Percentiles rank a stretch among this genome's conserved stretches.
Conservation (phyloP, 148 eudicot genomes). For the Agrostemma githago region DNA sequence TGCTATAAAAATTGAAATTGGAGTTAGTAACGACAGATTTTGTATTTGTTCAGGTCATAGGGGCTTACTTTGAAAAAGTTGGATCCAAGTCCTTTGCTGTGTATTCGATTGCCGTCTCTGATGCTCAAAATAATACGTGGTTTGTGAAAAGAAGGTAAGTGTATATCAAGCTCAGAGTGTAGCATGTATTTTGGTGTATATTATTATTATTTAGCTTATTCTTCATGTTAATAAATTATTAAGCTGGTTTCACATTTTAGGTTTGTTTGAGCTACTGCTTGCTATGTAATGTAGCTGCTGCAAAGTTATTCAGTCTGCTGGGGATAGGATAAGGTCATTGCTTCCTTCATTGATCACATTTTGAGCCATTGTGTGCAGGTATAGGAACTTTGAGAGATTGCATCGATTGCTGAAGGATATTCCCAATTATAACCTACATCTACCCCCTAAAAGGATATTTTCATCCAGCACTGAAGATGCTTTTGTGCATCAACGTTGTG, state of each 20-base stretch:
- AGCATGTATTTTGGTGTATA: constrained; percentile 3
- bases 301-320: not conserved
- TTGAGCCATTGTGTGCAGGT: constrained; percentile 38
- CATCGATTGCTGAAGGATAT: constrained; percentile 95
- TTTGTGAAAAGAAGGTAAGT: constrained; percentile 92
- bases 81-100: constrained; percentile 97
- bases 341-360: not conserved
- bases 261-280: not conserved
- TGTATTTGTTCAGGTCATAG: constrained; percentile 48
- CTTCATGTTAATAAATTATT: not conserved
- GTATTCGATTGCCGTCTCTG: constrained; percentile 89
- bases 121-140: constrained; percentile 71
- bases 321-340: not conserved
- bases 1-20: not conserved
- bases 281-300: not conserved
- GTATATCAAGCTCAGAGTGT: not conserved
- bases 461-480: constrained; percentile 98
- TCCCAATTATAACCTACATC: constrained; percentile 84
- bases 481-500: constrained; percentile 97
- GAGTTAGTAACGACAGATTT: not conserved
- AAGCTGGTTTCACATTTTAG: not conserved
- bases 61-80: constrained; percentile 87
- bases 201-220: not conserved
- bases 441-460: constrained; percentile 99
- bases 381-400: constrained; percentile 38